These are phyloP conservation scores for Penicillium chermesinum DNA, from an alignment of 495 filamentous ascomycete genomes.

Conservation along the genomic window DNA sequence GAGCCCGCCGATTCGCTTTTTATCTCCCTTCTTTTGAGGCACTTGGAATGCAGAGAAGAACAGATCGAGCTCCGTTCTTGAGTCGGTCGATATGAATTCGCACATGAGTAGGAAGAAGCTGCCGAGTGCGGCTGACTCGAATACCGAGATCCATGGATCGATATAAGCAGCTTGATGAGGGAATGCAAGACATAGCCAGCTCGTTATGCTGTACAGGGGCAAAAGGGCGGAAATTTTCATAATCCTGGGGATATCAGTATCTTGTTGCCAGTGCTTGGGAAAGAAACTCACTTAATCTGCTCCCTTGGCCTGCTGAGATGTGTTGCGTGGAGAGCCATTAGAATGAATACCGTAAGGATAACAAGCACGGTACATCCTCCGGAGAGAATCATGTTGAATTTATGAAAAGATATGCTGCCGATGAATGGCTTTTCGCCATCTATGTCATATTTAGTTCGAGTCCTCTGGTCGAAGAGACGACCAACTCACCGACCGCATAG, in stretches of 20 bases:
- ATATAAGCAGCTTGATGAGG: slow-evolving; percentile 26
- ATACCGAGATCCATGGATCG: slow-evolving; percentile 23
- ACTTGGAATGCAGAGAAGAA: slow-evolving; percentile 23
- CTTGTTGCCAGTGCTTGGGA: no score
- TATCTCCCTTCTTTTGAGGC: slow-evolving; percentile 7
- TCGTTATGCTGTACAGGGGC: slow-evolving; percentile 25
- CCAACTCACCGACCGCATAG: background rate
- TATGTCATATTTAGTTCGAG: background rate
- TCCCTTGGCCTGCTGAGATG: slow-evolving; percentile 27
- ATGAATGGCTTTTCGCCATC: slow-evolving; percentile 7
- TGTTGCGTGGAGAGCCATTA: slow-evolving; percentile 22
- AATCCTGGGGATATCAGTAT: slow-evolving; percentile 13
- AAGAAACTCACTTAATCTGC: slow-evolving; percentile 24
- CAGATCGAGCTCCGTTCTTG: slow-evolving; percentile 8
- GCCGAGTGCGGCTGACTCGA: slow-evolving; percentile 26
- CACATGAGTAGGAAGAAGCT: slow-evolving; percentile 32
- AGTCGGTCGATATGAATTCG: slow-evolving; percentile 21
- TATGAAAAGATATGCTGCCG: slow-evolving; percentile 16
- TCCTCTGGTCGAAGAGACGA: background rate
- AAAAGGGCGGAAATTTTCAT: slow-evolving; percentile 23
- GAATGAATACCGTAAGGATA: slow-evolving; percentile 15
- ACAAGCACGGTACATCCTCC: slow-evolving; percentile 18
- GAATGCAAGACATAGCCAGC: slow-evolving; percentile 23
- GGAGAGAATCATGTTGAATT: slow-evolving; percentile 25
- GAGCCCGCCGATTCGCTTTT: slow-evolving; percentile 5